Evolutionary conservation across 2,329 filamentous ascomycete species (phyloP), one percentile per base, ranked within the genome.

Genomic region (Penicillium psychrosexuale): DNA sequence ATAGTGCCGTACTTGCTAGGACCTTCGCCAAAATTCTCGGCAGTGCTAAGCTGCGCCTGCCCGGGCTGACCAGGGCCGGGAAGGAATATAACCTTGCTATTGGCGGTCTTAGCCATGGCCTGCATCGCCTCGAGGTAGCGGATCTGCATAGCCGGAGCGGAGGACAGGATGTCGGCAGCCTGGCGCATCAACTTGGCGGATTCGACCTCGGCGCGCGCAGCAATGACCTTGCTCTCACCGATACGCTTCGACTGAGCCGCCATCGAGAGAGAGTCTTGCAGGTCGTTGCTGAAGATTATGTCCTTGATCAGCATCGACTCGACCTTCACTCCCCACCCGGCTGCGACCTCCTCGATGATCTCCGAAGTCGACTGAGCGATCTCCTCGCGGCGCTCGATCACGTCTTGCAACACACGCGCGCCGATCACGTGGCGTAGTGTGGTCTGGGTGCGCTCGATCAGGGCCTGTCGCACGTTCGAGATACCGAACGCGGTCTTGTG

Each of bases 221-320:
- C 91, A 71, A 99, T 97, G 72, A 99, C 91, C 82, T 99, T 99
- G 78, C 88, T 91, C 77, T 99, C 94, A 78, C 94, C 94, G 54
- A 97, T 96, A 65, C 94, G 88, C 88, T 97, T 97, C 80, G 88
- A 91, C 82, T 99, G 94, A 3, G 94, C 94, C 37, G 94, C 94
- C 94, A 99, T 97, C 71, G 90, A 96, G 47, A 99, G 84, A 17
- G 90, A 94, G 69, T 97, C 93, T 77, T 99, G 94, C 42, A 99
- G 82, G 65, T 97, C 94, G 70, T 91, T 86, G 77, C 86, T 91
- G 84, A 99, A 99, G 72, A 97, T 89, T 71, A 99, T 96, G 75
- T 99, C 94, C 79, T 99, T 97, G 83, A 99, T 93, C 64, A 99
- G 86, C 93, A 99, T 99, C 69, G 88, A 92, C 81, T 97, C 94